These are phyloP conservation scores for Fusarium sp. DNA, from an alignment of 2,329 filamentous ascomycete genomes.

Conservation along the genomic window DNA sequence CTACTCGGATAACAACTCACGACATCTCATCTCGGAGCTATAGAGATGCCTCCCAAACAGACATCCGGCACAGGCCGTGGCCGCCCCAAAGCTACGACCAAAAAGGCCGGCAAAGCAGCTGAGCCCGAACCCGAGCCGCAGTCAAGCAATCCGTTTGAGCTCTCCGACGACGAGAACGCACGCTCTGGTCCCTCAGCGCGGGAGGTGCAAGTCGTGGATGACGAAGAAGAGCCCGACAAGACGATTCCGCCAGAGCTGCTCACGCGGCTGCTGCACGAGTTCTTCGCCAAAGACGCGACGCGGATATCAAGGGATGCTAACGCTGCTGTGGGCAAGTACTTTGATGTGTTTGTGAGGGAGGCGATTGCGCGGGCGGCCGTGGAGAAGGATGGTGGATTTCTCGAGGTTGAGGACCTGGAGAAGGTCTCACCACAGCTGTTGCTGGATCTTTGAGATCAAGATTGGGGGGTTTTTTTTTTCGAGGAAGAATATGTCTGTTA, in stretches of 20 bases:
- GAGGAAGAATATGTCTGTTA: not conserved
- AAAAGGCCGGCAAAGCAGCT: conserved; percentile 35
- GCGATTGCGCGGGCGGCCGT: conserved; percentile 81
- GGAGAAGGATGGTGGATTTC: conserved; percentile 73
- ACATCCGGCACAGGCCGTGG: conserved; percentile 50
- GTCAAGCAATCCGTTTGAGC: conserved; percentile 50
- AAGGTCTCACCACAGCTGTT: conserved; percentile 85
- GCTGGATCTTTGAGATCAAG: conserved; percentile 74
- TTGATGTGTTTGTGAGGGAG: conserved; percentile 91
- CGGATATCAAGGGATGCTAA: conserved; percentile 82
- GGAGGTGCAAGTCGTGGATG: conserved; percentile 37
- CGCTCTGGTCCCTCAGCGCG: conserved; percentile 26
- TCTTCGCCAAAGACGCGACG: conserved; percentile 77
- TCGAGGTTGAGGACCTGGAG: conserved; percentile 91
- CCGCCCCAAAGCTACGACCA: conserved; percentile 45
- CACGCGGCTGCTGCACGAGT: conserved; percentile 78
- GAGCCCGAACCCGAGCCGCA: conserved; percentile 40
- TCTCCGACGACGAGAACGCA: conserved; percentile 46
- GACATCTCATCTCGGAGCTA: not conserved
- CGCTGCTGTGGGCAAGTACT: conserved; percentile 79
- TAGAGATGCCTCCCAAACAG: conserved; percentile 56
- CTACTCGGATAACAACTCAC: not conserved
- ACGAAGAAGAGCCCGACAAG: conserved; percentile 51
- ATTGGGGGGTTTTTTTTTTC: not conserved
- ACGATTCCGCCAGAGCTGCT: conserved; percentile 78